phyloP scores from a whole-genome alignment of 306 rosid species.

The Corylus avellana region DNA sequence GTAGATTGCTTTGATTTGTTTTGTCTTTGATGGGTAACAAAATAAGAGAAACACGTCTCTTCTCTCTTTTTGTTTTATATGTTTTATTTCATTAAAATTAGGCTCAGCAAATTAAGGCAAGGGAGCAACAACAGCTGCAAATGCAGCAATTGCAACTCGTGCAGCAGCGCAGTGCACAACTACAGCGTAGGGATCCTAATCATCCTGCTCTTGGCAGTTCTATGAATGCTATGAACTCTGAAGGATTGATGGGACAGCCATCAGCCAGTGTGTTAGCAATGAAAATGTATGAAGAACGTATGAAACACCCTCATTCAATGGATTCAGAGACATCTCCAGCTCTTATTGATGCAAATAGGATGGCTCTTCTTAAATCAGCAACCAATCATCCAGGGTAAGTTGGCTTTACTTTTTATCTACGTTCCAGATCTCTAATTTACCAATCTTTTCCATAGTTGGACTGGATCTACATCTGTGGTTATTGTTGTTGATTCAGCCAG shows the following conservation, averaged over 20 bases:
- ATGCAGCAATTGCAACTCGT: conserved; percentile 77
- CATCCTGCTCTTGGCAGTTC: conserved; percentile 66
- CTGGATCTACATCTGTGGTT: conserved; percentile 30
- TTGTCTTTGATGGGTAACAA: background rate
- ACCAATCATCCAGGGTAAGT: conserved; percentile 79
- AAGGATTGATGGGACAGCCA: conserved; percentile 83
- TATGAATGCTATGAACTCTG: conserved; percentile 69
- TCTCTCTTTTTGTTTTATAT: conserved; percentile 10
- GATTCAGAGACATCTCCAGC: conserved; percentile 75
- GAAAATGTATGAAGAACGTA: conserved; percentile 84
- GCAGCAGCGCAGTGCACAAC: conserved; percentile 72
- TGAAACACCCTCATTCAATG: conserved; percentile 74
- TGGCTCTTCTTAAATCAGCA: conserved; percentile 71
- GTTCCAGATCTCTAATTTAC: conserved; percentile 17
- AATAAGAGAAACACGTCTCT: background rate
- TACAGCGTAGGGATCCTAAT: conserved; percentile 74
- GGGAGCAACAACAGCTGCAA: conserved; percentile 76
- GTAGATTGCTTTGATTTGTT: conserved; percentile 5
- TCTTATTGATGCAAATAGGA: conserved; percentile 67
- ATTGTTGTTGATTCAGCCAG: conserved; percentile 55
- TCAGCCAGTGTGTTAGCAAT: conserved; percentile 74
- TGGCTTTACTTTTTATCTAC: conserved; percentile 14
- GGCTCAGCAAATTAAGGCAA: conserved; percentile 74
- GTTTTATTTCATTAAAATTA: conserved; percentile 28
- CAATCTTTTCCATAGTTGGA: conserved; percentile 12